phyloP scores from a whole-genome alignment of 1,284 basidiomycete genomes.

The Meira nashicola region DNA sequence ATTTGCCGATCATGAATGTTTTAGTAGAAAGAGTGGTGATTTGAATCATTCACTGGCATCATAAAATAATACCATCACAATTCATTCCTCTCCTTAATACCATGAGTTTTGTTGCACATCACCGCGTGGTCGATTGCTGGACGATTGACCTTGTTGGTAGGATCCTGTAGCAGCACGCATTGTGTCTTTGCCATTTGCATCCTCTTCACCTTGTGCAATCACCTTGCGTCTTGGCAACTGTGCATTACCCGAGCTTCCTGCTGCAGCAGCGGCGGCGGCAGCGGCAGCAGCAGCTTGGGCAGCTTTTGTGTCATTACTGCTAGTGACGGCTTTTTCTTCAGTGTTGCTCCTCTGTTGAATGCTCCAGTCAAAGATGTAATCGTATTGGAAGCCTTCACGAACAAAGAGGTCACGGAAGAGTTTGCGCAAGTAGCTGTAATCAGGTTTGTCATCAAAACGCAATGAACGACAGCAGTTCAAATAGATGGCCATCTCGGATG shows the following conservation, averaged over 20 bases:
- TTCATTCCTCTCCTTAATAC: constrained; percentile 6
- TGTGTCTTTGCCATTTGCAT: constrained; percentile 7
- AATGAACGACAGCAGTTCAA: constrained; percentile 54
- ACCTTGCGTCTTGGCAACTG: constrained; percentile 52
- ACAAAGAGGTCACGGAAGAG: constrained; percentile 55
- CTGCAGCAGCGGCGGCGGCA: constrained; percentile 11
- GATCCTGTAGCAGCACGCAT: constrained; percentile 5
- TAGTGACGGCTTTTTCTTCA: constrained; percentile 35
- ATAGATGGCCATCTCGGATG: constrained; percentile 54
- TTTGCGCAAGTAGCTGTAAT: constrained; percentile 54
- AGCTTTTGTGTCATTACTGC: constrained; percentile 11
- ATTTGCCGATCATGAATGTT: background rate
- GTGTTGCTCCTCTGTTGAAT: constrained; percentile 47
- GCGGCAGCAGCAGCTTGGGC: constrained; percentile 6
- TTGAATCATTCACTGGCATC: no score
- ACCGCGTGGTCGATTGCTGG: constrained; percentile 9
- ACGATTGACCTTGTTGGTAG: constrained; percentile 12
- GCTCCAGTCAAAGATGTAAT: constrained; percentile 54
- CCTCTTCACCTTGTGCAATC: constrained; percentile 21
- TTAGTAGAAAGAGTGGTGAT: background rate
- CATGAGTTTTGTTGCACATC: constrained; percentile 6
- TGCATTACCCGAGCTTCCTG: constrained; percentile 16
- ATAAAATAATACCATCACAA: background rate
- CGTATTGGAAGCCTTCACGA: constrained; percentile 54
- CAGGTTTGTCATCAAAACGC: constrained; percentile 53